phyloP scores from a whole-genome alignment of 139 green algal genomes.

The Haematococcus lacustris region DNA sequence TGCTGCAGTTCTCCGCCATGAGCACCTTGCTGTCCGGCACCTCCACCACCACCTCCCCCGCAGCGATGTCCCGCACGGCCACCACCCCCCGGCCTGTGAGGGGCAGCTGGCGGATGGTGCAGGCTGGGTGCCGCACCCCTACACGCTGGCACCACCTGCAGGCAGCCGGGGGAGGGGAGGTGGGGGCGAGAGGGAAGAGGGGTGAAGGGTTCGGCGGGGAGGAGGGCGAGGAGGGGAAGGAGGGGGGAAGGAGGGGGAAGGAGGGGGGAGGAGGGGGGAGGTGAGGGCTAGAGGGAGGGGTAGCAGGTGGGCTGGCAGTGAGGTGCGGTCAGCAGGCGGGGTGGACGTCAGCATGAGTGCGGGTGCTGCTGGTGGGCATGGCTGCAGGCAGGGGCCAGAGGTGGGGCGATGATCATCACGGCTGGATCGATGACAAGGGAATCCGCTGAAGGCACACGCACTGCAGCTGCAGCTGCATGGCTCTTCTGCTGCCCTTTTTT shows the following conservation, averaged over 20 bases:
- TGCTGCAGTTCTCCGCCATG: slow-evolving; percentile 45
- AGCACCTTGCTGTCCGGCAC: slow-evolving; percentile 43
- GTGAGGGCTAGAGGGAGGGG: too few relatives aligned
- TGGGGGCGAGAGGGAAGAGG: background rate
- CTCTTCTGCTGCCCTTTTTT: too few relatives aligned
- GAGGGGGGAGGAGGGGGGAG: too few relatives aligned
- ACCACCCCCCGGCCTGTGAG: slow-evolving; percentile 13
- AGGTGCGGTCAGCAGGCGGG: background rate
- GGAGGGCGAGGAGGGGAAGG: background rate
- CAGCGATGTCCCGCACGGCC: slow-evolving; percentile 8
- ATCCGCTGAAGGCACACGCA: too few relatives aligned
- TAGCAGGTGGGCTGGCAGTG: background rate
- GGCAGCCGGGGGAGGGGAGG: too few relatives aligned
- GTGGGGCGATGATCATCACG: too few relatives aligned
- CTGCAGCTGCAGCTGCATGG: too few relatives aligned
- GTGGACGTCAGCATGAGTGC: too few relatives aligned
- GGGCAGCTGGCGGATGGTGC: slow-evolving; percentile 1
- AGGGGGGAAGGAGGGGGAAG: too few relatives aligned
- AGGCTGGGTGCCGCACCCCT: background rate
- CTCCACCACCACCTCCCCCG: slow-evolving; percentile 38
- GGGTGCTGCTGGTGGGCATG: too few relatives aligned
- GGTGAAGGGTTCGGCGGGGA: background rate
- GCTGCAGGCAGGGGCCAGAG: too few relatives aligned
- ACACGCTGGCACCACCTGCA: background rate
- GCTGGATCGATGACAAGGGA: too few relatives aligned